phyloP scores from a whole-genome alignment of 1,139 yeast genomes.

The Magnusiomyces paraingens region DNA sequence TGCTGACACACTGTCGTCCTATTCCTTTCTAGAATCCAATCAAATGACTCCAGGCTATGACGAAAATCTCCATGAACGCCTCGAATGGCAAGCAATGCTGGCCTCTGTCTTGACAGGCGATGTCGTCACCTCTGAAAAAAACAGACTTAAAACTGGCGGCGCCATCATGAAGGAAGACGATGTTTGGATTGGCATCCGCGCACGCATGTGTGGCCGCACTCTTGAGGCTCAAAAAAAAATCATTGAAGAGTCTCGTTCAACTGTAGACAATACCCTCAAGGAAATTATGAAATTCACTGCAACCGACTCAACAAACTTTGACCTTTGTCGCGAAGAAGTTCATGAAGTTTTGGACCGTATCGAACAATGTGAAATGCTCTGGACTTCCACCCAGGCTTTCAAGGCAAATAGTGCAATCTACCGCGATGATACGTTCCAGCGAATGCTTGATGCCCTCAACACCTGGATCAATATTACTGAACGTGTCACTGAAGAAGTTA shows the following conservation, averaged over 20 bases:
- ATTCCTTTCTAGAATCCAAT: constrained; percentile 19
- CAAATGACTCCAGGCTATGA: constrained; percentile 17
- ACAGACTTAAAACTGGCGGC: constrained; percentile 52
- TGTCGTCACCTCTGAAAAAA: constrained; percentile 84
- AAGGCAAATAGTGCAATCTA: constrained; percentile 68
- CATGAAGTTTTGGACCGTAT: constrained; percentile 50
- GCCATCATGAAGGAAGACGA: constrained; percentile 47
- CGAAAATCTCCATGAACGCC: constrained; percentile 65
- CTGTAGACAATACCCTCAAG: constrained; percentile 69
- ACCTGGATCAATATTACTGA: constrained; percentile 79
- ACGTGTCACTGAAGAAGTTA: constrained; percentile 56
- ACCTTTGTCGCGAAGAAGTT: constrained; percentile 42
- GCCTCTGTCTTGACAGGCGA: constrained; percentile 90
- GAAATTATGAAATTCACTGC: constrained; percentile 61
- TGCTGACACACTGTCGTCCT: constrained; percentile 26
- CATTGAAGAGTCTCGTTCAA: constrained; percentile 62
- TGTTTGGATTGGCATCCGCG: constrained; percentile 73
- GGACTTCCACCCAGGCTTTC: constrained; percentile 81
- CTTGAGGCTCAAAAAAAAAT: constrained; percentile 73
- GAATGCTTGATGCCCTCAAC: constrained; percentile 65
- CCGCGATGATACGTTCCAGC: constrained; percentile 56
- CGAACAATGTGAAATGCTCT: constrained; percentile 65
- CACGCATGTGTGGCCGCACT: constrained; percentile 75
- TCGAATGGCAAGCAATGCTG: constrained; percentile 96
- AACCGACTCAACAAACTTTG: constrained; percentile 26